Base-by-base conservation (phyloP, 805 yeast genomes). In the Peterozyma toletana region DNA sequence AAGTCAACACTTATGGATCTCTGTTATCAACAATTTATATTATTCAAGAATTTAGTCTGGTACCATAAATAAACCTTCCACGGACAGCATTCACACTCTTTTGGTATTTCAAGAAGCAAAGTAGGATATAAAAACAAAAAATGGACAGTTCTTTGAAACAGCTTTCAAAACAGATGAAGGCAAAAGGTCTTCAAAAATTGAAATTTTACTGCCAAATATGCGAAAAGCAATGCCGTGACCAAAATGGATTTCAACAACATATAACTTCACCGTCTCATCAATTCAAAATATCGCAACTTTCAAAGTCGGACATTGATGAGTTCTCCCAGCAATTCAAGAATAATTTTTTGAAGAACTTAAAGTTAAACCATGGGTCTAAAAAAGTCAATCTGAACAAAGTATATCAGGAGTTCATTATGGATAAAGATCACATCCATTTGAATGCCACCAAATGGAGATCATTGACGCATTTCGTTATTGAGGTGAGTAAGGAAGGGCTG, bases 211-310 rank as follows among this genome's bases (percentile, higher is more conserved):
- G 99, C 61, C 98, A 84, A 59, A 73, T 87, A 2, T 93, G 99
- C 56, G 78, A 74, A 57, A 88, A 91, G 56, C 99, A 93, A 64
- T 90, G 98, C 59, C 68, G 97, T 44, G 99, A 95, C 59, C 95
- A 86, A 49, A 91, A 93, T 63, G 99, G 99, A 21, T 93, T 86
- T 68, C 83, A 85, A 54, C 84, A 91, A 54, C 99, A 93, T 60
- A 72, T 83, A n/a, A 71, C 73, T 49, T 80, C 95, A n/a, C 87
- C 86, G 38, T 70, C 85, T 1, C 99, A 93, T 58, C 62, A 75
- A 39, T 74, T 77, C 15, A 77, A 75, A 42, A 74, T 85, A 37
- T 61, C 70, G 15, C 67, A 71, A 5, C 59, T 78, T 5, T 71
- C 73, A 0, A 64, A 67, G 6, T 62, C 62, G 11, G 75, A 78